A percentile compares a stretch with the other conserved stretches of the same genome.
Evolutionary conservation across 495 filamentous ascomycete genomes (phyloP).

Genomic region (Penicillium subrubescens): DNA sequence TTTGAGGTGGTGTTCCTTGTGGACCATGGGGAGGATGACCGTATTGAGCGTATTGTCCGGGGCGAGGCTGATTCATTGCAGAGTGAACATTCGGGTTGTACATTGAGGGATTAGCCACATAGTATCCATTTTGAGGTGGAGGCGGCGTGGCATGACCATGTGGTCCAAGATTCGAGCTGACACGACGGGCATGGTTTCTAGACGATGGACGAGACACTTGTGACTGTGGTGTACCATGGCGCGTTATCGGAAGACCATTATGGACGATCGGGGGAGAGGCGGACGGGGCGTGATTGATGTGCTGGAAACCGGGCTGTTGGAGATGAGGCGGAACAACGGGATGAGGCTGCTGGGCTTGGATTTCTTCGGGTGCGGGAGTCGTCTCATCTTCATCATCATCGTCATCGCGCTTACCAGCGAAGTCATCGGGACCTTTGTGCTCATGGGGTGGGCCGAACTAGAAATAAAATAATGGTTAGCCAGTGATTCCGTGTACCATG

Average conservation of each 20-base stretch:
- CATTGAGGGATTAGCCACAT: conserved; percentile 82
- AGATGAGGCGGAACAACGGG: conserved; percentile 71
- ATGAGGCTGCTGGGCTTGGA: conserved; percentile 49
- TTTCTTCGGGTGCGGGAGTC: conserved; percentile 63
- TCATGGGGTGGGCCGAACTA: conserved; percentile 93
- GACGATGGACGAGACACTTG: conserved; percentile 81
- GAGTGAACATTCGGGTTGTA: conserved; percentile 71
- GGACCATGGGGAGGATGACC: conserved; percentile 44
- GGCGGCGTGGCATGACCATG: conserved; percentile 60
- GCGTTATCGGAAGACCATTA: conserved; percentile 73
- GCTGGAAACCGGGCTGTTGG: conserved; percentile 73
- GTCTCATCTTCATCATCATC: conserved; percentile 86
- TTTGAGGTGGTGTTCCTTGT: conserved; percentile 32
- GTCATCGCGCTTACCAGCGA: conserved; percentile 78
- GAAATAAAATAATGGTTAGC: conserved; percentile 3
- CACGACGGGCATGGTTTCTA: conserved; percentile 72
- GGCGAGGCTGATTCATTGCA: conserved; percentile 44
- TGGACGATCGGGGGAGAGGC: conserved; percentile 80
- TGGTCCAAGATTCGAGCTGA: conserved; percentile 73
- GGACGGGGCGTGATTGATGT: conserved; percentile 84
- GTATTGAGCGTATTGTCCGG: conserved; percentile 51
- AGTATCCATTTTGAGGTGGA: conserved; percentile 73
- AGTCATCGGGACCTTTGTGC: conserved; percentile 94
- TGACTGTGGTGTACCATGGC: conserved; percentile 80
- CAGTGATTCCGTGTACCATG: background rate